Evolutionary conservation across 2,329 filamentous ascomycete genomes (phyloP), one percentile per base, ranked within the genome.

Genomic region (Penicillium glabrum): DNA sequence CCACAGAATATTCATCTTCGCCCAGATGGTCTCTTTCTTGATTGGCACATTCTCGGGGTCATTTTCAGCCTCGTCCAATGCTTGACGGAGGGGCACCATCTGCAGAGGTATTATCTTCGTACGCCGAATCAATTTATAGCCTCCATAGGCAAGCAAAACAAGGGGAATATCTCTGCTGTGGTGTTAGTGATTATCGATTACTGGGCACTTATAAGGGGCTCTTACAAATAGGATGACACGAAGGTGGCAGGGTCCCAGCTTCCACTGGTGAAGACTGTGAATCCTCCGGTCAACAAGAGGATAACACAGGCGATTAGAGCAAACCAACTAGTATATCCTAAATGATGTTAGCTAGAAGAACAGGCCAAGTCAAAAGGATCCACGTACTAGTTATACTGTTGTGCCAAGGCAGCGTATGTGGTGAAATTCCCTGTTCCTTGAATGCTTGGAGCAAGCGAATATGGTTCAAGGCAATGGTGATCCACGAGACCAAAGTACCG

Each of bases 241-340:
- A 88, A 88, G 1, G 72, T 75, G 21, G 79, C 79, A 0, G 82
- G 66, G 54, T 82, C 76, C 84, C 85, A 88, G 56, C 83, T 81
- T 2, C 85, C 85, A 35, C 72, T 73, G 1, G 83, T 85, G 57
- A 88, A 88, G 3, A 85, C 83, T 2, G 76, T 39, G 62, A 91
- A 91, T 0, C 89, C 89, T 37, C 85, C 84, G 4, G 89, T 91
- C 41, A 91, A 77, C 3, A 92, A 75, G 58, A 91, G 87, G 41
- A 89, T 71, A 27, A 86, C 75, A 66, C 81, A 84, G 60, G 87
- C 83, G 58, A 79, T 68, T 5, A 93, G 77, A 0, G 84, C 83
- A 9, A 77, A 72, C 62, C 81, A 87, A 0, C 89, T 89, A 13
- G 80, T 83, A 61, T 86, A 86, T 13, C 80, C 83, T 86, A 53